These are phyloP conservation scores for Neurospora terricola DNA, from an alignment of 495 filamentous ascomycete species.

Conservation along the genomic window DNA sequence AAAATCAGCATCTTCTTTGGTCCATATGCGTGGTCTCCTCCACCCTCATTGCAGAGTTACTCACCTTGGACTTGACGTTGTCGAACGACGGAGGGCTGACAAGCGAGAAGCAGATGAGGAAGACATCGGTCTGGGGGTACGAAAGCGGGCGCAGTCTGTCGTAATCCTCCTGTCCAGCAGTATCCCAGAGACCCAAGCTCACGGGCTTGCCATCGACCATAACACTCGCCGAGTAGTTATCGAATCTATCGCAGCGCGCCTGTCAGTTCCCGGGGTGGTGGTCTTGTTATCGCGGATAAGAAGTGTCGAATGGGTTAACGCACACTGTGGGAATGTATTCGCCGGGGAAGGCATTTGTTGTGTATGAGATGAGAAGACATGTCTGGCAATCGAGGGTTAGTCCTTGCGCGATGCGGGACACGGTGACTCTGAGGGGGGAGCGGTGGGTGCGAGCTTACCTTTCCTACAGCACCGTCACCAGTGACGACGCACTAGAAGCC, in stretches of 20 bases:
- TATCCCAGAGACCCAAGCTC: slow-evolving; percentile 96
- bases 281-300: slow-evolving; percentile 51
- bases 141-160: slow-evolving; percentile 90
- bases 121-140: slow-evolving; percentile 96
- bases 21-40: neutral
- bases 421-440: neutral
- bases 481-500: slow-evolving; percentile 83
- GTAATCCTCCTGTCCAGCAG: slow-evolving; percentile 97
- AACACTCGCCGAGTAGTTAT: slow-evolving; percentile 97
- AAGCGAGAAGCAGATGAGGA: slow-evolving; percentile 97
- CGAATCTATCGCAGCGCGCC: slow-evolving; percentile 56
- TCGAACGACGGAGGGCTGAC: slow-evolving; percentile 96
- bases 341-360: slow-evolving; percentile 96
- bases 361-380: slow-evolving; percentile 98
- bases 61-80: slow-evolving; percentile 91
- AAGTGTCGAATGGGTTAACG: slow-evolving; percentile 28
- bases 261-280: slow-evolving; percentile 19
- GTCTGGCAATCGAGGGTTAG: slow-evolving; percentile 53
- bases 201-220: slow-evolving; percentile 98
- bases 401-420: neutral
- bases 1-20: slow-evolving; percentile 7
- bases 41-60: slow-evolving; percentile 7
- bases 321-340: slow-evolving; percentile 99
- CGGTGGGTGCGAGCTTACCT: slow-evolving; percentile 46
- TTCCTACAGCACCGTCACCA: slow-evolving; percentile 96